A percentile compares a stretch with the other conserved stretches of the same genome.
phyloP scores from a whole-genome alignment of 2,329 filamentous ascomycete genomes.

The Exophiala bonariae region DNA sequence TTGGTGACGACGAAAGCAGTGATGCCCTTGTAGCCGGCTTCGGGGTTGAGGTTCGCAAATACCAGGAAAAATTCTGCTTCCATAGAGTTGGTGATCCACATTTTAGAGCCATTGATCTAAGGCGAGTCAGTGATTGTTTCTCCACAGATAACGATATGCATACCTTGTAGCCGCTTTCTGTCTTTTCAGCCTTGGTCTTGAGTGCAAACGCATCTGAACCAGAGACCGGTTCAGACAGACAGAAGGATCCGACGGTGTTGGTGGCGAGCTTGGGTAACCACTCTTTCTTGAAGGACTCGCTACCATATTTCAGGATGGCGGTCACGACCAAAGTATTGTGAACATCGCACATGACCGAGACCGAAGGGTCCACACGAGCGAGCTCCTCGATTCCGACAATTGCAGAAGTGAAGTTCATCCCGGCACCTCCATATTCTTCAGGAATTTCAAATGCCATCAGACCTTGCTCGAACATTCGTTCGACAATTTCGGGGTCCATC shows the following conservation, averaged over 20 bases:
- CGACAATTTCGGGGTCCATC: constrained; percentile 86
- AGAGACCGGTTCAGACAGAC: constrained; percentile 86
- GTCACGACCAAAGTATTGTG: constrained; percentile 99
- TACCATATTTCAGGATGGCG: constrained; percentile 81
- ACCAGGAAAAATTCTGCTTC: constrained; percentile 96
- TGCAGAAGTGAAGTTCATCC: constrained; percentile 97
- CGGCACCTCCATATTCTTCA: constrained; percentile 92
- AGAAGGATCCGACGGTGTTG: constrained; percentile 86
- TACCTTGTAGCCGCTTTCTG: constrained; percentile 68
- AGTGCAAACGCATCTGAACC: constrained; percentile 96
- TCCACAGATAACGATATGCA: background rate
- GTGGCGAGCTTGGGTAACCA: constrained; percentile 90
- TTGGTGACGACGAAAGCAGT: constrained; percentile 95
- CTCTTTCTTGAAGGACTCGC: constrained; percentile 73
- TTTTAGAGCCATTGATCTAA: constrained; percentile 84
- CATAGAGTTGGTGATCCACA: constrained; percentile 99
- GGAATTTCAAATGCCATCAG: constrained; percentile 97
- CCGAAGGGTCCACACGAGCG: constrained; percentile 88
- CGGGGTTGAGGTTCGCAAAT: constrained; percentile 91
- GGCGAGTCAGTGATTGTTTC: background rate
- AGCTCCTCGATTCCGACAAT: constrained; percentile 98
- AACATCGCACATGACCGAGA: constrained; percentile 92
- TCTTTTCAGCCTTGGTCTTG: constrained; percentile 85
- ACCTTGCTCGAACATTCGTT: constrained; percentile 95
- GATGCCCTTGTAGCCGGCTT: constrained; percentile 95